phyloP scores from a whole-genome alignment of 345 rosid species.

The Linum tenue region DNA sequence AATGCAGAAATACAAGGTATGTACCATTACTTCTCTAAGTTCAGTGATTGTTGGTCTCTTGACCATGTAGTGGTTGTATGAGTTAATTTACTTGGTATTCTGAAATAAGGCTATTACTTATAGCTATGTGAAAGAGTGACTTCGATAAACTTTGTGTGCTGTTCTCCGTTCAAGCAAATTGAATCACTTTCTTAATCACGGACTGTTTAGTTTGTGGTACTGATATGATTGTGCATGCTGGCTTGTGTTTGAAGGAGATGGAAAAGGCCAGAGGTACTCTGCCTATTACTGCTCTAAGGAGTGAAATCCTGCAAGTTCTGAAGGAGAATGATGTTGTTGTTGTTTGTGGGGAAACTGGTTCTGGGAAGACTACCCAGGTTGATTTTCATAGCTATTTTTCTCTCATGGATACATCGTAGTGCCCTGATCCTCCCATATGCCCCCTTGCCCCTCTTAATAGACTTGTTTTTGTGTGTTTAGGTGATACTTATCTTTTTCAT shows the following conservation, averaged over 20 bases:
- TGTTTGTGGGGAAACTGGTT: constrained; percentile 95
- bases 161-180: neutral
- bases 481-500: constrained; percentile 1
- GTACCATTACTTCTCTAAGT: constrained; percentile 9
- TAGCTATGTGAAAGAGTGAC: neutral
- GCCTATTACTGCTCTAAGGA: constrained; percentile 65
- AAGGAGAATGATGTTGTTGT: constrained; percentile 70
- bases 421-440: too few species aligned
- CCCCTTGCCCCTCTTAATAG: neutral
- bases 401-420: too few species aligned
- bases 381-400: constrained; percentile 9
- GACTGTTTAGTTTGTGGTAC: neutral
- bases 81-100: neutral
- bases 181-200: neutral
- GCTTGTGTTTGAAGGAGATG: constrained; percentile 43
- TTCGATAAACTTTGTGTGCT: neutral
- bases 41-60: neutral
- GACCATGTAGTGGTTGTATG: neutral
- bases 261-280: constrained; percentile 56
- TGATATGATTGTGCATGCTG: neutral
- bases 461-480: neutral
- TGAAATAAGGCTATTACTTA: neutral
- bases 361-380: constrained; percentile 98
- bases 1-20: constrained; percentile 59
- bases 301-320: constrained; percentile 50